These are phyloP conservation scores for Salix suchowensis DNA, from an alignment of 345 rosid genomes.

Conservation along the genomic window DNA sequence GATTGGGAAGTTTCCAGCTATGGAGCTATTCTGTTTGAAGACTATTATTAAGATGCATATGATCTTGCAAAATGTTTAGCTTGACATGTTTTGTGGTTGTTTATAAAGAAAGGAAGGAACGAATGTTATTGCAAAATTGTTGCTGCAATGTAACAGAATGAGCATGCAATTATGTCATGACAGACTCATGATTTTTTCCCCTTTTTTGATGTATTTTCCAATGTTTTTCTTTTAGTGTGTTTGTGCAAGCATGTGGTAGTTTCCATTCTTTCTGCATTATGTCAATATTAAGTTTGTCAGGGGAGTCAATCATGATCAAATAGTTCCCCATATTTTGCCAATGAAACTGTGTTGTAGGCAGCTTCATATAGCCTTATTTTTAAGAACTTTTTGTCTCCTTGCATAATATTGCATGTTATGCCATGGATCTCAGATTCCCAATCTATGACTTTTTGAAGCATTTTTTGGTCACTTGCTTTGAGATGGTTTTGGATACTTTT, in stretches of 20 bases:
- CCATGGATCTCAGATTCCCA: neutral
- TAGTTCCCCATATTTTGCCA: neutral
- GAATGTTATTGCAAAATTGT: neutral
- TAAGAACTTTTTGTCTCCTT: neutral
- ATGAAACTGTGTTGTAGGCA: neutral
- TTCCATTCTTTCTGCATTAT: neutral
- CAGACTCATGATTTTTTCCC: neutral
- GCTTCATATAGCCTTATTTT: neutral
- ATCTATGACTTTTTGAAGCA: neutral
- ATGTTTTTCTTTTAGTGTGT: neutral
- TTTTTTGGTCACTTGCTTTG: neutral
- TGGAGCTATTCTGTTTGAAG: neutral
- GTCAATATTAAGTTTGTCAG: neutral
- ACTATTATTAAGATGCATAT: neutral
- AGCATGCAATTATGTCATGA: neutral
- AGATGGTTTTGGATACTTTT: neutral
- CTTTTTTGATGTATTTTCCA: neutral
- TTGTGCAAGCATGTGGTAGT: neutral
- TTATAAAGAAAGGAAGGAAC: neutral
- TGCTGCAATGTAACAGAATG: neutral
- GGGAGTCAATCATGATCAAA: neutral
- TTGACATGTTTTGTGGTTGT: neutral
- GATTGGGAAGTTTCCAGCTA: neutral
- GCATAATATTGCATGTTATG: neutral
- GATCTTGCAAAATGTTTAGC: neutral